Percentiles rank a stretch among this genome's conserved stretches.
These are phyloP conservation scores for Elaeis guineensis DNA, from an alignment of 176 grass and related monocot genomes.

Conservation along the genomic window DNA sequence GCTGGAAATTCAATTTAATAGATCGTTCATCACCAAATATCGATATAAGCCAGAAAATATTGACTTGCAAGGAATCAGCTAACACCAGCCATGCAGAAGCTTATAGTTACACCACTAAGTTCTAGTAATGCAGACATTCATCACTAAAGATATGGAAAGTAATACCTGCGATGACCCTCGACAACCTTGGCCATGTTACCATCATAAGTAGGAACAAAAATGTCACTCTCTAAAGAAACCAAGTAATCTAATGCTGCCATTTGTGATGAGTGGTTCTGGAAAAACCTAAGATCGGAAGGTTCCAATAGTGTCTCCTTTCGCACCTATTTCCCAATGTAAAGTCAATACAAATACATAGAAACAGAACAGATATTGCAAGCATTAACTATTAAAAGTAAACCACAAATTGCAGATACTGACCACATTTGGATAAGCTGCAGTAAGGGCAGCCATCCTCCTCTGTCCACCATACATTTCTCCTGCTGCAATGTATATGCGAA, in stretches of 20 bases:
- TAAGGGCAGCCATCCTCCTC: conserved; percentile 63
- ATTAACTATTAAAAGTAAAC: not conserved
- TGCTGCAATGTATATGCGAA: conserved; percentile 91
- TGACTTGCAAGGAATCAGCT: too few relatives aligned
- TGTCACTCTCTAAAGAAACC: conserved; percentile 84
- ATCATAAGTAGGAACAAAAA: conserved; percentile 90
- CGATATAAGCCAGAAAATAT: too few relatives aligned
- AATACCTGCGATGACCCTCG: conserved; percentile 86
- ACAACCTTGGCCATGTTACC: conserved; percentile 98
- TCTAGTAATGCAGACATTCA: too few relatives aligned
- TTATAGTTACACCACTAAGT: too few relatives aligned
- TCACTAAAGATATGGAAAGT: conserved; percentile 12
- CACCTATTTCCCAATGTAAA: conserved; percentile 36
- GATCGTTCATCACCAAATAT: too few relatives aligned
- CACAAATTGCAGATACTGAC: conserved; percentile 17
- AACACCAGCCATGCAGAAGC: too few relatives aligned
- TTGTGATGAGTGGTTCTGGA: conserved; percentile 95
- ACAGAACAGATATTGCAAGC: not conserved
- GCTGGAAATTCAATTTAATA: too few relatives aligned
- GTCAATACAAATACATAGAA: not conserved
- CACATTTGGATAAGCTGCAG: conserved; percentile 78
- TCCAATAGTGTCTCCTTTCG: conserved; percentile 79
- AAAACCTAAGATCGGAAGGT: conserved; percentile 71
- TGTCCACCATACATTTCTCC: conserved; percentile 85
- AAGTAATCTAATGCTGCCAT: conserved; percentile 98